Base-by-base conservation (phyloP, 2,329 filamentous ascomycete species). In the Dothideomycetidae sp. region DNA sequence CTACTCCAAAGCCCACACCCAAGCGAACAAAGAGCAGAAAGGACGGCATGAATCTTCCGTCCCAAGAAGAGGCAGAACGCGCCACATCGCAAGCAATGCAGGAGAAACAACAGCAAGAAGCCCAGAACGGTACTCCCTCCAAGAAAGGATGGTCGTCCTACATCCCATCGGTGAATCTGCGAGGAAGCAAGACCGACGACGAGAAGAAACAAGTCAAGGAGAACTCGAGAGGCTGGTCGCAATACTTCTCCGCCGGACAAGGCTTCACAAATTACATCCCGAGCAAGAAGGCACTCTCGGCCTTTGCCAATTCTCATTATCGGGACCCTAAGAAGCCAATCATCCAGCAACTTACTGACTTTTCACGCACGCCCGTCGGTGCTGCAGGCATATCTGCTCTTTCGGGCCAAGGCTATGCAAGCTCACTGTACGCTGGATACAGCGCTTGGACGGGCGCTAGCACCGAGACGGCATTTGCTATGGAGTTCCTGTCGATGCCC, bases 321-420 rank as follows among this genome's bases (percentile, higher is more conserved):
- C 56, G 62, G 21, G 62, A 68, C 41, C 60, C 59, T 2, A 61
- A 55, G 36, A 68, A 68, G 46, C 60, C 60, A 31, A 66, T 65
- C 42, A 53, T 63, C 3, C 61, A 67, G 45, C 64, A 68, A 44
- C 49, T 68, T 10, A 61, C 63, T 40, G 63, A 66, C 40, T 67
- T 68, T 42, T 63, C 60, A 0, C 63, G 64, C 45, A 68, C 64
- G 5, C 64, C 64, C 3, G 64, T 68, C 3, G 64, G 64, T 10
- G 64, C 64, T 28, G 63, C 62, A 28, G 59, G 59, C 60, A 51
- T 42, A 32, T 44, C 23, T 17, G 64, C 56, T 31, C 53, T 64
- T 30, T 63, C 61, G 1, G 64, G 64, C 5, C 61, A 58, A 11
- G 63, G 64, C 12, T 64, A 64, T 26, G 57, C 60, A n/a, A 58